Base-by-base conservation (phyloP, 1,284 basidiomycete species). In the Trichosporon sp. region DNA sequence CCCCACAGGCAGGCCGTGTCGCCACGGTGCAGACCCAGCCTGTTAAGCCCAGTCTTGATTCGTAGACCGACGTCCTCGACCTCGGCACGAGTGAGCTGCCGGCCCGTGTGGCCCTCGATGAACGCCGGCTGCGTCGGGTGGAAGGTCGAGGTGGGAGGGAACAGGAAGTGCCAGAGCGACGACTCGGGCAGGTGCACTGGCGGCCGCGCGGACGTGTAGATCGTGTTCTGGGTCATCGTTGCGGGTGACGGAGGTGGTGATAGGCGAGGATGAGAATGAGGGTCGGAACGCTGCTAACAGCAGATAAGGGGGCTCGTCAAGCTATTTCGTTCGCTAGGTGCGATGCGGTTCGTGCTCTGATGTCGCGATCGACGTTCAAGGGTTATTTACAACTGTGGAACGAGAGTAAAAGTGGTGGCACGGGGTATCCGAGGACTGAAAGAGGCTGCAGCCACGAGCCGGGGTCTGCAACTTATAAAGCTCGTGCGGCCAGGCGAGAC, bases 71-170 rank as follows among this genome's bases (percentile, higher is more conserved):
- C 78, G 16, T 83, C 74, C 29, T 83, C 84, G 23, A 88, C 76
- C 31, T 85, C 82, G 0, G 72, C 84, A 16, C 89, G 84, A 0
- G 87, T 83, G 27, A 91, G 70, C 2, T 82, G 81, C 0, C 82
- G 78, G 0, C 85, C 87, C 0, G 88, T 85, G 2, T 80, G 76
- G 0, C 87, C 87, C 70, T 91, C 89, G 60, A 90, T 83, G 74
- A 86, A 89, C 0, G 88, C 88, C 10, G 84, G 83, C 3, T 78
- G 66, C 29, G 68, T 57, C 3, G 64, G 65, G 54, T 73, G 54
- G 59, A 60, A 60, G 32, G 19, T 19, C 40, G 56, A 34, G 11
- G 21, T 13, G 4, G 25, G 49, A 2, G 60, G 57, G 19, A 61
- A 40, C 16, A 52, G 60, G 33, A 40, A 54, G 59, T 60, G 59